phyloP scores from a whole-genome alignment of 2,329 filamentous ascomycete genomes.

The Nannizziopsis barbatae region DNA sequence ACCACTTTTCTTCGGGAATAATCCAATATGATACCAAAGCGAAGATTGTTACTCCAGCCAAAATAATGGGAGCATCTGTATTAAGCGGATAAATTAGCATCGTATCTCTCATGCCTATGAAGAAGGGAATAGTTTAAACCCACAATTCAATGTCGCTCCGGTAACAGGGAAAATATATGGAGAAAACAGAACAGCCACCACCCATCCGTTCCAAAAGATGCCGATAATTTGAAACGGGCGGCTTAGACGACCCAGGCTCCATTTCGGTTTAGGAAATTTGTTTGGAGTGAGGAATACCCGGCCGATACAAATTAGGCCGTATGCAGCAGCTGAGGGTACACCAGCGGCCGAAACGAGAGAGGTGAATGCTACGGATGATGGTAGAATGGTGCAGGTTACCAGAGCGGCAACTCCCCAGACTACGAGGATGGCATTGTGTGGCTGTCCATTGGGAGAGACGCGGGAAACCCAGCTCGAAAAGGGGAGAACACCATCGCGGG shows the following conservation, averaged over 20 bases:
- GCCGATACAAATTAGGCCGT: slow-evolving; percentile 42
- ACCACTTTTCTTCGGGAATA: slow-evolving; percentile 39
- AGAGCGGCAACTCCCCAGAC: slow-evolving; percentile 46
- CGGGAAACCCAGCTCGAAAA: slow-evolving; percentile 48
- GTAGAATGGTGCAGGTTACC: slow-evolving; percentile 49
- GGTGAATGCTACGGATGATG: slow-evolving; percentile 45
- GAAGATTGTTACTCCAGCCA: slow-evolving; percentile 40
- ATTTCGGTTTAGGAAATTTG: slow-evolving; percentile 38
- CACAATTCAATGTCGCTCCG: slow-evolving; percentile 37
- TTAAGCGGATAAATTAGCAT: slow-evolving; percentile 4
- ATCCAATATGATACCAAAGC: slow-evolving; percentile 40
- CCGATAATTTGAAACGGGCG: slow-evolving; percentile 40
- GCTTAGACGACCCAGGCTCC: slow-evolving; percentile 38
- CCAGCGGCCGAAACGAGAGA: slow-evolving; percentile 45
- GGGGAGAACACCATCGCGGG: slow-evolving; percentile 50
- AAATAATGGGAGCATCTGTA: slow-evolving; percentile 41
- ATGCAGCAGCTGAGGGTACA: slow-evolving; percentile 43
- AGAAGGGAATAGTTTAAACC: slow-evolving; percentile 11
- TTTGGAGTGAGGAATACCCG: slow-evolving; percentile 40
- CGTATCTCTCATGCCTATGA: not conserved
- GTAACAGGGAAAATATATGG: slow-evolving; percentile 39
- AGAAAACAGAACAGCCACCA: slow-evolving; percentile 40
- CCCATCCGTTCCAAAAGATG: slow-evolving; percentile 42
- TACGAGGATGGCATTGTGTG: slow-evolving; percentile 49
- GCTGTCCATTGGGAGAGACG: slow-evolving; percentile 45